These are phyloP conservation scores for Mycogone perniciosa DNA, from an alignment of 2,329 filamentous ascomycete genomes.

Conservation along the genomic window DNA sequence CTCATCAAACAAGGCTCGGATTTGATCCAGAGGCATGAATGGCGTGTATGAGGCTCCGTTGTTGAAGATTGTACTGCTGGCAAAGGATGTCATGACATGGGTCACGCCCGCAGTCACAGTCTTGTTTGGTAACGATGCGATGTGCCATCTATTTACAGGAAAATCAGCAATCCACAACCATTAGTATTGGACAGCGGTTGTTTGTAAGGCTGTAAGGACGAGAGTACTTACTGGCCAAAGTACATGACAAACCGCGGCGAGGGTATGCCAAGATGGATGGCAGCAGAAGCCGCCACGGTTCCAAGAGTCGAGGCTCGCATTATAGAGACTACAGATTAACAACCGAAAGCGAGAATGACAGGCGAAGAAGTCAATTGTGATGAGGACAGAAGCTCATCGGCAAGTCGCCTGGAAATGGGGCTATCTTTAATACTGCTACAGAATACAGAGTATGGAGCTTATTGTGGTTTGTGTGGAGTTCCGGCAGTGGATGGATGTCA, in stretches of 20 bases:
- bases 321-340: no score
- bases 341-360: no score
- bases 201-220: background rate
- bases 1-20: slow-evolving; percentile 46
- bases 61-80: slow-evolving; percentile 44
- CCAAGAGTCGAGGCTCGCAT: no score
- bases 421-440: no score
- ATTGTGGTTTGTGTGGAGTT: no score
- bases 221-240: slow-evolving; percentile 36
- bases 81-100: slow-evolving; percentile 51
- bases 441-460: no score
- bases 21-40: slow-evolving; percentile 44
- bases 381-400: no score
- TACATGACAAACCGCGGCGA: slow-evolving; percentile 35
- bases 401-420: no score
- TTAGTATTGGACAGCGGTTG: background rate
- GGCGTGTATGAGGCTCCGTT: slow-evolving; percentile 41
- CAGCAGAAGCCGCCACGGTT: no score
- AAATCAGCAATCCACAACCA: background rate
- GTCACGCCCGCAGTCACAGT: slow-evolving; percentile 40
- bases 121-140: slow-evolving; percentile 27
- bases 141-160: slow-evolving; percentile 33
- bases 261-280: no score
- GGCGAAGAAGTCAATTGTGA: no score
- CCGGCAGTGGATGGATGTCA: no score